Conservation (phyloP, 441 rosid genomes). For the Erodium texanum region DNA sequence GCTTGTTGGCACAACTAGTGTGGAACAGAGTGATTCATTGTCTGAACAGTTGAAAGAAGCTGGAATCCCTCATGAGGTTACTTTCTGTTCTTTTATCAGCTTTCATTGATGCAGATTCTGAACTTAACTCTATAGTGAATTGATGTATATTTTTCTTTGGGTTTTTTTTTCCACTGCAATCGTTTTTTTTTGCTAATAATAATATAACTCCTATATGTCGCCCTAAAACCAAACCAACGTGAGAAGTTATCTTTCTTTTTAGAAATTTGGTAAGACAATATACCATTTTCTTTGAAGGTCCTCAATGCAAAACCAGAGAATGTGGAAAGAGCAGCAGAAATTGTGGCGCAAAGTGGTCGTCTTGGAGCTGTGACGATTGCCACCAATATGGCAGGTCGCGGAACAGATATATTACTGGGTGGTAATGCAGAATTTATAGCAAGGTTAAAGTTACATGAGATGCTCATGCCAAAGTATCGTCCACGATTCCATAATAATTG, state of each 20-base stretch:
- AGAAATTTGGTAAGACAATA: constrained; percentile 14
- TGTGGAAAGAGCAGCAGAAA: constrained; percentile 99
- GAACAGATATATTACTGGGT: constrained; percentile 95
- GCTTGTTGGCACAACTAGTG: constrained; percentile 96
- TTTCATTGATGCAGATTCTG: background rate
- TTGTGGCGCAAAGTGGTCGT: constrained; percentile 98
- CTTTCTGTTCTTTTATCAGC: background rate
- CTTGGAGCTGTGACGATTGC: constrained; percentile 93
- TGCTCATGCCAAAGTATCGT: constrained; percentile 87
- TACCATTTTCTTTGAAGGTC: constrained; percentile 42
- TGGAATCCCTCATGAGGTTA: constrained; percentile 87
- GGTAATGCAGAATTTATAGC: constrained; percentile 98
- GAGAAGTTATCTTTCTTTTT: background rate
- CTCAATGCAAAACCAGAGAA: constrained; percentile 98
- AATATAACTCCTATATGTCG: too few relatives aligned
- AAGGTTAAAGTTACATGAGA: constrained; percentile 90
- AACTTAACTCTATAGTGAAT: background rate
- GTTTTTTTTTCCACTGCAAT: too few relatives aligned
- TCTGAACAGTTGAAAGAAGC: constrained; percentile 75
- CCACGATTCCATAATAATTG: constrained; percentile 6
- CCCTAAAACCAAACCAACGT: background rate
- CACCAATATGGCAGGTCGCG: constrained; percentile 98
- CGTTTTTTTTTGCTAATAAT: too few relatives aligned
- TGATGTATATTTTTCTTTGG: too few relatives aligned
- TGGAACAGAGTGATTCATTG: constrained; percentile 89